Evolutionary conservation across 1,284 basidiomycete species (phyloP), one percentile per base, ranked within the genome.

Genomic region (Vanrija sp.): DNA sequence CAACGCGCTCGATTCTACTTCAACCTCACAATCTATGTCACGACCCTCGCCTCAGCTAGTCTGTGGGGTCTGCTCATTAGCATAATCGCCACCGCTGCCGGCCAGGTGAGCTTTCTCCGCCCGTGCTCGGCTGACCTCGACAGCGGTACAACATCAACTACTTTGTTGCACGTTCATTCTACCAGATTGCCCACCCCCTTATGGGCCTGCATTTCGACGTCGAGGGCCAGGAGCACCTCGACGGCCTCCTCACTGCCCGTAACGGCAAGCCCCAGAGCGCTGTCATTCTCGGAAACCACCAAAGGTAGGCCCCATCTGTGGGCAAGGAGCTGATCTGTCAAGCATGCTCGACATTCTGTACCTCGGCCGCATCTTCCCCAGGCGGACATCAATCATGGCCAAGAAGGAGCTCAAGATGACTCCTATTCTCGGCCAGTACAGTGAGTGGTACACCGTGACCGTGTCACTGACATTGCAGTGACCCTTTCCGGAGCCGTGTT

Each of bases 401-500:
- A 99, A 99, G 80, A 86, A 88, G 68, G 89, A 93, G 56, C 79
- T 98, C 27, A 85, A 88, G 66, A 95, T 83, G 80, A 79, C 84
- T 0, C 96, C 96, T 0, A 59, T 87, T 4, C 81, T 99, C 9
- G 96, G 96, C 2, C 91, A 92, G 65, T 98, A 86, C 78, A 88
- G 77, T 77, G 51, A 63, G 75, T 63, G 24, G 19, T 2, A n/a
- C n/a, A 1, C 9, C 6, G 4, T 23, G 37, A 5, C 39, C 27
- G 10, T n/a, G 15, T 5, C n/a, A 18, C 50, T 53, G 8, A 50
- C 39, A 31, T 15, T 18, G 3, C 64, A 80, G 75, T 99, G 88
- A 79, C 81, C 27, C 81, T 95, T 63, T 87, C 88, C 4, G 93
- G 94, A n/a, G 86, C 92, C 19, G 85, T 98, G 54, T 98, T 97